phyloP scores from a whole-genome alignment of 2,329 filamentous ascomycete species.

The Volutella citrinella region DNA sequence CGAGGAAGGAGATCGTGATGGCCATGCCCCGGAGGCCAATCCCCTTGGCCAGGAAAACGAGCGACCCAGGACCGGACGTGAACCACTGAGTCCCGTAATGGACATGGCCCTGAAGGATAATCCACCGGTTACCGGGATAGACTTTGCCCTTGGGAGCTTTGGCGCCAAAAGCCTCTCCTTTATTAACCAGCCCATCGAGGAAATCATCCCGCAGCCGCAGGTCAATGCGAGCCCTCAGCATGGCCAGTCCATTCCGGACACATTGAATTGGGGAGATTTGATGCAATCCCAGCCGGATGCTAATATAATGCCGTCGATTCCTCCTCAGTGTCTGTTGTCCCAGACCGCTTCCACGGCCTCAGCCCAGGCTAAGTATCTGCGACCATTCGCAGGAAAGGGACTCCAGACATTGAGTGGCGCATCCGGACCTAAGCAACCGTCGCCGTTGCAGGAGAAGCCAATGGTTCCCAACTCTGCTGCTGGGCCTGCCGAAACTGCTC shows the following conservation, averaged over 20 bases:
- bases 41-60: constrained; percentile 51
- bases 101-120: constrained; percentile 44
- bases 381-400: constrained; percentile 55
- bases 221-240: constrained; percentile 15
- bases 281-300: constrained; percentile 37
- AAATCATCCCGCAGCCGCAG: constrained; percentile 14
- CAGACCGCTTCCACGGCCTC: constrained; percentile 52
- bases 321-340: constrained; percentile 50
- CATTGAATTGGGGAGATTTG: constrained; percentile 48
- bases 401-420: constrained; percentile 48
- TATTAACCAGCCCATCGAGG: constrained; percentile 28
- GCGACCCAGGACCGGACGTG: constrained; percentile 43
- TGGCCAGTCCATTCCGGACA: constrained; percentile 48
- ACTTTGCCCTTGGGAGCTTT: constrained; percentile 41
- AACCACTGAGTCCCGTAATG: constrained; percentile 52
- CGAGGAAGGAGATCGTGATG: constrained; percentile 40
- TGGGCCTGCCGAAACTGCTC: constrained; percentile 13
- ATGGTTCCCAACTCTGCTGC: constrained; percentile 13
- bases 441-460: constrained; percentile 30
- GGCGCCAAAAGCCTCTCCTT: constrained; percentile 31
- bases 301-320: constrained; percentile 42
- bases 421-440: constrained; percentile 24
- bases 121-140: constrained; percentile 33
- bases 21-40: constrained; percentile 21
- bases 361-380: constrained; percentile 47